Evolutionary conservation across 345 rosid species (phyloP), one percentile per base, ranked within the genome.

Genomic region (Euphorbia tirucalli): DNA sequence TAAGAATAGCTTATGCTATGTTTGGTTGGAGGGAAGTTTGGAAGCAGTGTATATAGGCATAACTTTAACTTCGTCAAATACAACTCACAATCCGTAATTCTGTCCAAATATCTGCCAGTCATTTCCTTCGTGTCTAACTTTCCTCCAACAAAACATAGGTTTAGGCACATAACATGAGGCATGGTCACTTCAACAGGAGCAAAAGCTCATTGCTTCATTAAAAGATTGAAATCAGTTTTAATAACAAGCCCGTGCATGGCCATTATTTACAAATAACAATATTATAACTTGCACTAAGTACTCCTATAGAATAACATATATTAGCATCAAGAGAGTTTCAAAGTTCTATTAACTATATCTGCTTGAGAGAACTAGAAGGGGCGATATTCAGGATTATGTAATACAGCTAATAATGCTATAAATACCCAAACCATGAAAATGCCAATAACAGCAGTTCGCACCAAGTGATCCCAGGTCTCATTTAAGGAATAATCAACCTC

Each of bases 361-460:
- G 82, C 75, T 74, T 37, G 64, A 44, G 52, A 50, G 58, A 57
- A 71, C 75, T 68, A 72, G 72, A 83, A 86, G 78, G 84, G 88
- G 43, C 80, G 71, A 81, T 82, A 84, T 71, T 87, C 87, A 13
- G 91, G 87, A 77, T 95, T 88, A 68, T 7, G 39, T 4, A 92
- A 28, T 79, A 90, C 92, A 0, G 85, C 84, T 58, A 89, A 65
- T 41, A 90, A 43, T 25, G 89, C 93, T 11, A 88, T 30, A 1
- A 87, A 73, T 71, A 77, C 79, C 83, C 90, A 89, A 41, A 88
- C 59, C 88, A 92, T 94, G 67, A 94, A 87, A 56, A 89, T 46
- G 61, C 85, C 82, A 68, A 90, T 78, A 60, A 90, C 72, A 31
- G 88, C 86, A 68, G 87, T 87, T 82, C 89, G 85, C 58, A 89